Evolutionary conservation across 1,284 basidiomycete species (phyloP), one percentile per base, ranked within the genome.

Genomic region (Lentinula novae-zelandiae): DNA sequence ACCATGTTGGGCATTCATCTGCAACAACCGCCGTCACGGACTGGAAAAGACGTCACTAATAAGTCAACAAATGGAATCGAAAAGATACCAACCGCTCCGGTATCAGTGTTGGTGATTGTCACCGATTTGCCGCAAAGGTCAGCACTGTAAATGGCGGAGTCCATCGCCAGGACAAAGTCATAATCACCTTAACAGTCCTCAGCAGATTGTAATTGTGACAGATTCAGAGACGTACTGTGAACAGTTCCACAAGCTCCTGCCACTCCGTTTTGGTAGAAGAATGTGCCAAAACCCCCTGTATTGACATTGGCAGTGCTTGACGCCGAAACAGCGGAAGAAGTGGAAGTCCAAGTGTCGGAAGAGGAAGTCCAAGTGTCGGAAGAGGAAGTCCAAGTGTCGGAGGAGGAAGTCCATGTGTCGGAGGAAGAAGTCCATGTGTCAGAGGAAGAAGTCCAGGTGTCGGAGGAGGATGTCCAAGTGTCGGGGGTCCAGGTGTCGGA

Each of bases 1-100:
- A 46, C 44, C 44, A 98, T 6, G 86, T 86, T n/a, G 93, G 93
- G 81, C 95, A 96, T 33, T 80, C 86, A 68, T 96, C 94, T 9
- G 82, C 88, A 67, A 95, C 79, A 22, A 78, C 81, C 60, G 87
- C 92, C 2, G 73, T 78, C 63, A 92, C 83, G 15, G 71, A 72
- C 72, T 79, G 56, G 61, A 48, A 34, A 33, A 7, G 67, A 34
- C n/a, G 49, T 50, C 31, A 20, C 44, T 46, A 7, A 46, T 46
- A 20, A 46, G 27, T 3, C 6, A 17, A 3, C 31, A 9, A 13
- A 2, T 13, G 10, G 33, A 15, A 1, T 7, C 6, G 8, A 48
- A 12, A 13, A 3, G 0, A 17, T 2, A 39, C 66, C 8, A 63
- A 76, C 78, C 71, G 83, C 79, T 64, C 80, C 78, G 13, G 54